phyloP scores from a whole-genome alignment of 2,329 filamentous ascomycete species.

The Aspergillus udagawae region DNA sequence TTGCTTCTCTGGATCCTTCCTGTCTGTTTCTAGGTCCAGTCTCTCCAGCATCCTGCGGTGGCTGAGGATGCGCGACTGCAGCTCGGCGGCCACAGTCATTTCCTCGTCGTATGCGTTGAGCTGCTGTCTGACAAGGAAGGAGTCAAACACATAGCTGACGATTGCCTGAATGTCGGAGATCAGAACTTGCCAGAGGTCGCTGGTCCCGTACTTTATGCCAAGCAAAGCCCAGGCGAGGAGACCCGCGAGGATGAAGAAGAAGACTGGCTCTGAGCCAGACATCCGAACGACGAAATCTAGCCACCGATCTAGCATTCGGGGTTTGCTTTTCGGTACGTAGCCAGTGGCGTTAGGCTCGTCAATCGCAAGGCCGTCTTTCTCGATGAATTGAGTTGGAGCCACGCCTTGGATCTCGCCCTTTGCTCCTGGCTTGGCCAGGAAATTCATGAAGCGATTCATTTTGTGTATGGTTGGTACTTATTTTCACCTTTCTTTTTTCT shows the following conservation, averaged over 20 bases:
- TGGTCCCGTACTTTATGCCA: constrained; percentile 17
- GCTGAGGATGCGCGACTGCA: constrained; percentile 8
- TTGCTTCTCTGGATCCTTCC: not conserved
- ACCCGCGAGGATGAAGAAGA: constrained; percentile 27
- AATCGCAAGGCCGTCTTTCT: not conserved
- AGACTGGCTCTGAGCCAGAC: constrained; percentile 21
- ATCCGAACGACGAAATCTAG: constrained; percentile 22
- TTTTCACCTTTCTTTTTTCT: too few species aligned
- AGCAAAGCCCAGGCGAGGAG: constrained; percentile 23
- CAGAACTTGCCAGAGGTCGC: constrained; percentile 21
- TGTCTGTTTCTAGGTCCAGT: not conserved
- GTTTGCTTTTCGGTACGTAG: not conserved
- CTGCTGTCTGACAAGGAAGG: constrained; percentile 25
- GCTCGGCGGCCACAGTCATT: constrained; percentile 7
- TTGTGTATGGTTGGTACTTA: not conserved
- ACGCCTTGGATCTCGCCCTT: not conserved
- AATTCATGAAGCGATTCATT: not conserved
- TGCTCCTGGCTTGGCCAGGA: not conserved
- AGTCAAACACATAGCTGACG: constrained; percentile 24
- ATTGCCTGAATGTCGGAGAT: constrained; percentile 27
- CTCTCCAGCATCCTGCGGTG: constrained; percentile 5
- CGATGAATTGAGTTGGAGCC: not conserved
- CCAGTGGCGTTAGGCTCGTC: not conserved
- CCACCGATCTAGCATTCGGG: constrained; percentile 7
- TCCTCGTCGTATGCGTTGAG: constrained; percentile 14